These are phyloP conservation scores for Arthroderma uncinatum DNA, from an alignment of 2,329 filamentous ascomycete species.

Conservation along the genomic window DNA sequence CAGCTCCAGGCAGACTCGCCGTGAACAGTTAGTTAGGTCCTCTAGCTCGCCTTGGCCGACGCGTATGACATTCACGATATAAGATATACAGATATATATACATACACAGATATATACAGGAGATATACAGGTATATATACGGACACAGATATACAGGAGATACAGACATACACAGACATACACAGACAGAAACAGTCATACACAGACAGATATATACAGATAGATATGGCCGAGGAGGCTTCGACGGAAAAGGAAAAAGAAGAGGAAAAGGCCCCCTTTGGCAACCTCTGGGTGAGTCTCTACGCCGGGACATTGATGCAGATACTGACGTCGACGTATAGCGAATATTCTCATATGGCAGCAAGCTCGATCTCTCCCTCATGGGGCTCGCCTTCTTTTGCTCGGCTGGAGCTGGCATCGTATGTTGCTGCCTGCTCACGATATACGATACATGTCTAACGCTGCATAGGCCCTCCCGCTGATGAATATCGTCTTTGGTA, in stretches of 20 bases:
- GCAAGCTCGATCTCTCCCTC: constrained; percentile 14
- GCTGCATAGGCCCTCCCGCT: constrained; percentile 29
- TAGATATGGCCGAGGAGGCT: neutral
- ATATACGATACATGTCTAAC: neutral
- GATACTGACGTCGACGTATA: constrained; percentile 6
- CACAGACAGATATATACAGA: too few relatives aligned
- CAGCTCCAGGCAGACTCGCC: too few relatives aligned
- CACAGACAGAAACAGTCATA: too few relatives aligned
- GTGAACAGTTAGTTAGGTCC: too few relatives aligned
- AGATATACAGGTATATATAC: too few relatives aligned
- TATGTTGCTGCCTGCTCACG: constrained; percentile 14
- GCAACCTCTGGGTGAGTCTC: constrained; percentile 20
- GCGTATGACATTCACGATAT: too few relatives aligned
- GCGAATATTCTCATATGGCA: constrained; percentile 20
- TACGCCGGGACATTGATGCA: neutral
- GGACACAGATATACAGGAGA: neutral
- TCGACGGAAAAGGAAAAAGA: constrained; percentile 2
- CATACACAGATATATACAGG: too few relatives aligned
- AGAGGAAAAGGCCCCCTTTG: constrained; percentile 16
- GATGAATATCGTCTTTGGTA: constrained; percentile 50
- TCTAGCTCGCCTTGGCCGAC: too few relatives aligned
- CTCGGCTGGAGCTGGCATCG: constrained; percentile 20
- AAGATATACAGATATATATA: too few relatives aligned
- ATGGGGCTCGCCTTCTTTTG: constrained; percentile 18
- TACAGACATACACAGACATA: neutral